Base-by-base conservation (phyloP, 1,139 yeast genomes). In the Casaregolazyma suthepensis region DNA sequence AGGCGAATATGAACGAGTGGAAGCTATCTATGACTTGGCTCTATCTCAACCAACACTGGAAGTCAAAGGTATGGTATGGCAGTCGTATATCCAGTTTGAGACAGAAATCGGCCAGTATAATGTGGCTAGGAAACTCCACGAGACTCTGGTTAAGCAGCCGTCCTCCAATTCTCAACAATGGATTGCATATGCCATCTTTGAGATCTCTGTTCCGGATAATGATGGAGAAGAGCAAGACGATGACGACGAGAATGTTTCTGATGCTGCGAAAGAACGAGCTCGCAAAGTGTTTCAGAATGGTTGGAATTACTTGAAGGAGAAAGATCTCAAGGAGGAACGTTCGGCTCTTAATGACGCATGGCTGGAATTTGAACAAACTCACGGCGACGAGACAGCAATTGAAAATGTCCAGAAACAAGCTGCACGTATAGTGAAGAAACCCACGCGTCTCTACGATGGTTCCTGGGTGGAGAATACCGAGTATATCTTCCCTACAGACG, bases 131-230 rank as follows among this genome's bases (percentile, higher is more conserved):
- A 61, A 64, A 0, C 63, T 85, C 1, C 83, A 78, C 61, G 76
- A 78, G 50, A 63, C 72, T 17, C 68, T 78, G 17, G 47, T 44
- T 22, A 57, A 59, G 15, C 66, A 69, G 38, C 17, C 15, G 13
- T 13, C 40, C 5, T 35, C 40, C 7, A 35, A 4, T 13, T 74
- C 80, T 6, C 70, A 74, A 47, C 69, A 75, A 1, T 87, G 95
- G 93, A 77, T 87, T 7, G 75, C 83, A 17, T 77, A 74, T 62
- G 95, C 96, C 1, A 70, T 82, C 58, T 85, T 85, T 65, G 96
- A 89, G 64, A 73, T 87, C 1, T 74, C 83, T 1, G 78, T 85
- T 2, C 91, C 91, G 2, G 58, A 60, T 18, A 65, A 60, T 52
- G 54, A 61, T 54, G 56, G 57, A 54, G 45, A 71, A 68, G 75